phyloP scores from a whole-genome alignment of 2,329 filamentous ascomycete species.

The Aspergillus intermedius region DNA sequence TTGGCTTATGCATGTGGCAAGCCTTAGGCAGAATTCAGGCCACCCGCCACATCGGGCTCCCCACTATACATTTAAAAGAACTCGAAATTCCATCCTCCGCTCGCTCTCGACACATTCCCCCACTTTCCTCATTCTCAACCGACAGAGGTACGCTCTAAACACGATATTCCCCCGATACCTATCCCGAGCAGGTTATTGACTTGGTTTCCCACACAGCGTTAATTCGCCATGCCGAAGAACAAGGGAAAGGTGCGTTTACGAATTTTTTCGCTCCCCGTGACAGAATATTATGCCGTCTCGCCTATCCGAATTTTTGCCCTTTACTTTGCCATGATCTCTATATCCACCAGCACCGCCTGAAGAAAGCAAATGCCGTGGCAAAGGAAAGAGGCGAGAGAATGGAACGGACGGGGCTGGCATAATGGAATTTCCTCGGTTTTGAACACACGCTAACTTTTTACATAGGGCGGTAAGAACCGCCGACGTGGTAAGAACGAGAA shows the following conservation, averaged over 20 bases:
- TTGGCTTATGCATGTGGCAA: slow-evolving; percentile 11
- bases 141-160: slow-evolving; percentile 5
- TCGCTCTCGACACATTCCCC: slow-evolving; percentile 9
- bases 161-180: no score
- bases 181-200: not conserved
- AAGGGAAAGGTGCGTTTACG: slow-evolving; percentile 81
- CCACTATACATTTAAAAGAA: slow-evolving; percentile 16
- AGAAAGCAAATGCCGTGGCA: not conserved
- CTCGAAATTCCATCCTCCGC: slow-evolving; percentile 16
- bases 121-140: slow-evolving; percentile 12
- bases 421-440: not conserved
- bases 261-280: slow-evolving; percentile 14
- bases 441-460: slow-evolving; percentile 21
- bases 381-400: not conserved
- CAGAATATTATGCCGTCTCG: slow-evolving; percentile 8
- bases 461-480: slow-evolving; percentile 93
- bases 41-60: slow-evolving; percentile 14
- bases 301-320: slow-evolving; percentile 2
- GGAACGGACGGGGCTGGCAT: not conserved
- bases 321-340: not conserved
- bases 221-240: slow-evolving; percentile 84
- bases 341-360: not conserved
- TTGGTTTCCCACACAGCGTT: slow-evolving; percentile 14
- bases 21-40: slow-evolving; percentile 24
- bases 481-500: slow-evolving; percentile 98